Conservation (phyloP, 495 filamentous ascomycete genomes). For the Apodospora peruviana region DNA sequence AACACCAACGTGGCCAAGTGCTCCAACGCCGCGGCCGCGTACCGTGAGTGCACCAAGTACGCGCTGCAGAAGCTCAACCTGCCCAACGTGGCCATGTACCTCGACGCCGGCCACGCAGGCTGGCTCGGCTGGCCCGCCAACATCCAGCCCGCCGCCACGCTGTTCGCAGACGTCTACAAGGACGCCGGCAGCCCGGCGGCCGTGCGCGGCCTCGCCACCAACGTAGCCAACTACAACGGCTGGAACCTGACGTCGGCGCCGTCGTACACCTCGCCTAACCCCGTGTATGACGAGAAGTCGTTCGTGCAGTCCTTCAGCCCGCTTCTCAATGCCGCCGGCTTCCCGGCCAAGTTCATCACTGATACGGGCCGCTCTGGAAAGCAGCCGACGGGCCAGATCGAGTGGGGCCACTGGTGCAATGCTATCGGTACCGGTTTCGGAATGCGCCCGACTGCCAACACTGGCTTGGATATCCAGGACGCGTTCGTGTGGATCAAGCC, state of each 20-base stretch:
- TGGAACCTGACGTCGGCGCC: constrained; percentile 38
- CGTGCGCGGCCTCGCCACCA: constrained; percentile 70
- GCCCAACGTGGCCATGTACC: constrained; percentile 74
- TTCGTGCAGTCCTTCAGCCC: constrained; percentile 65
- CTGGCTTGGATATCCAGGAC: constrained; percentile 57
- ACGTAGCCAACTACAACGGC: constrained; percentile 75
- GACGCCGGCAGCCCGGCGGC: constrained; percentile 56
- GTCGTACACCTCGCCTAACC: constrained; percentile 40
- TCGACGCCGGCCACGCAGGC: constrained; percentile 75
- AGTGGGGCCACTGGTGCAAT: constrained; percentile 85
- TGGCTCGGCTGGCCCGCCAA: constrained; percentile 84
- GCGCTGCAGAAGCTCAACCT: constrained; percentile 65
- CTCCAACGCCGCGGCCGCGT: constrained; percentile 53
- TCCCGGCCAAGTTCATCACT: constrained; percentile 66
- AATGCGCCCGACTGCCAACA: constrained; percentile 58
- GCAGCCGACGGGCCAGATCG: constrained; percentile 58
- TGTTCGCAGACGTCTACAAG: constrained; percentile 63
- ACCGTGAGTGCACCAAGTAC: constrained; percentile 64
- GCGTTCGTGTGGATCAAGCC: constrained; percentile 85
- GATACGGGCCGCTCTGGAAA: constrained; percentile 65
- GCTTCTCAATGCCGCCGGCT: constrained; percentile 54
- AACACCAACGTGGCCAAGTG: constrained; percentile 64
- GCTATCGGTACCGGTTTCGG: constrained; percentile 69
- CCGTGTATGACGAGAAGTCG: constrained; percentile 62
- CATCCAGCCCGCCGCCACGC: constrained; percentile 60